These are phyloP conservation scores for Trichoderma lentiforme DNA, from an alignment of 2,329 filamentous ascomycete species.

Conservation along the genomic window DNA sequence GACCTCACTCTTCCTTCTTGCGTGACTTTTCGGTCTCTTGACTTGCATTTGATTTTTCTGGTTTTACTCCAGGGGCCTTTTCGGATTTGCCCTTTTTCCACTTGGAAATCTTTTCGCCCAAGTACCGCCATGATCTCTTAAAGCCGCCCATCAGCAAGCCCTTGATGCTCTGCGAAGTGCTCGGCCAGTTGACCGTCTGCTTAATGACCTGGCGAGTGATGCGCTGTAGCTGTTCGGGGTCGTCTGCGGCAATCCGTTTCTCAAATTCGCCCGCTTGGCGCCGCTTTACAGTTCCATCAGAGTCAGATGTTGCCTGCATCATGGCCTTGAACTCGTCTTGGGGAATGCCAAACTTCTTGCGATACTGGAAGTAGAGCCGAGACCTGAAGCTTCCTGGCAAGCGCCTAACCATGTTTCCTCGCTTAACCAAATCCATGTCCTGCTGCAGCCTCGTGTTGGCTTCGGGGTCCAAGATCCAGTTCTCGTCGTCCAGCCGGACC, in stretches of 20 bases:
- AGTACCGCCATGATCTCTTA: constrained; percentile 66
- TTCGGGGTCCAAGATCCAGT: constrained; percentile 42
- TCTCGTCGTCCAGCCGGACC: constrained; percentile 36
- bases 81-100: constrained; percentile 46
- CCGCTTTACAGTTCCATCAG: constrained; percentile 65
- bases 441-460: constrained; percentile 70
- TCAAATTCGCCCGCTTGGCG: constrained; percentile 84
- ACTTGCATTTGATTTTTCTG: constrained; percentile 24
- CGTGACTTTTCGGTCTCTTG: constrained; percentile 3
- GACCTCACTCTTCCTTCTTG: neutral
- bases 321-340: constrained; percentile 79
- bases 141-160: constrained; percentile 76
- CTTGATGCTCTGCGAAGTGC: constrained; percentile 83
- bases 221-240: constrained; percentile 61
- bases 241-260: constrained; percentile 71
- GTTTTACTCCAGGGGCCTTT: constrained; percentile 24
- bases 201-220: constrained; percentile 75
- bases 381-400: constrained; percentile 82
- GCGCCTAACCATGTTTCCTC: constrained; percentile 94
- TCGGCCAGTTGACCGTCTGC: constrained; percentile 89
- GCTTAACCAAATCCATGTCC: constrained; percentile 87
- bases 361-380: constrained; percentile 92
- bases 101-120: constrained; percentile 76
- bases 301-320: constrained; percentile 72
- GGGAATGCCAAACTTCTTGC: constrained; percentile 84